phyloP scores from a whole-genome alignment of 2,329 filamentous ascomycete genomes.

The Microdochium nivale region DNA sequence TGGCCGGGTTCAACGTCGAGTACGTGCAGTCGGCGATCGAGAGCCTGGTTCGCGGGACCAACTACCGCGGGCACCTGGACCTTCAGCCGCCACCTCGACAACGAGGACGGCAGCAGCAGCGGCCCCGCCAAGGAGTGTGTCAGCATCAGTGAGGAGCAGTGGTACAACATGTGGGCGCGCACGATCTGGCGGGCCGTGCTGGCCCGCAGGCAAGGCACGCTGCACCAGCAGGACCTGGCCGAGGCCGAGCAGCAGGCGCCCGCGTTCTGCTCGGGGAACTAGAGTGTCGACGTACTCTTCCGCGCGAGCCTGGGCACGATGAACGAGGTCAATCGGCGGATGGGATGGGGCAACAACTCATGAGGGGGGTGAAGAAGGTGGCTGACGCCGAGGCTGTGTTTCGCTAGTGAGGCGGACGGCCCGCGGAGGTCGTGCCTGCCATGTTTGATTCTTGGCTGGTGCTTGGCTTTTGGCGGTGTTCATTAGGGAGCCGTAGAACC shows the following conservation, averaged over 20 bases:
- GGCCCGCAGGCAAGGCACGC: constrained; percentile 42
- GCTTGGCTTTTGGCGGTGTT: no score
- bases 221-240: constrained; percentile 49
- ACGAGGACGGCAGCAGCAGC: constrained; percentile 4
- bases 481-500: no score
- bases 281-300: constrained; percentile 32
- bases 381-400: background rate
- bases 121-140: constrained; percentile 32
- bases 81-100: constrained; percentile 30
- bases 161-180: constrained; percentile 54
- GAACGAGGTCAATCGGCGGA: constrained; percentile 41
- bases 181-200: constrained; percentile 52
- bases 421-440: no score
- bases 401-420: no score
- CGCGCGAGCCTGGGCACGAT: constrained; percentile 41
- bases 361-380: background rate
- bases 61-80: constrained; percentile 54
- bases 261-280: constrained; percentile 27
- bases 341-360: constrained; percentile 37
- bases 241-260: constrained; percentile 29
- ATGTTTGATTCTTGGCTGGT: no score
- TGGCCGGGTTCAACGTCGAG: constrained; percentile 53
- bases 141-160: constrained; percentile 46
- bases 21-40: constrained; percentile 42
- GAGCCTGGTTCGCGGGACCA: constrained; percentile 51